Evolutionary conservation across 2,329 filamentous ascomycete species (phyloP), one percentile per base, ranked within the genome.

Genomic region (Boeremia exigua): DNA sequence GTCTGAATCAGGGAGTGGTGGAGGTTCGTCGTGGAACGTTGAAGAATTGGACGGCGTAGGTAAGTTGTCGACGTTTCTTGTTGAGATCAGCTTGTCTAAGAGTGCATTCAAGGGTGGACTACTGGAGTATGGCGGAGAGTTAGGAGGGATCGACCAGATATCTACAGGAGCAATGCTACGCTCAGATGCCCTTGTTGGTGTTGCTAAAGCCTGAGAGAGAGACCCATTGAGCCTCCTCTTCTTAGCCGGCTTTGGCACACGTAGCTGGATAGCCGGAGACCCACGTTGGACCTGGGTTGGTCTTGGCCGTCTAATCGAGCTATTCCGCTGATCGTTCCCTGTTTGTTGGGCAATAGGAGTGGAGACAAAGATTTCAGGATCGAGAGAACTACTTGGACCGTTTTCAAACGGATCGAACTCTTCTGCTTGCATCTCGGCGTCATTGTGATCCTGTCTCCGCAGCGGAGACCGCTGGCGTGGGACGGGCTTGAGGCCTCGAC

Each of bases 401-500:
- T 46, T 54, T 12, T 58, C 54, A 27, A 70, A 45, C 6, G 71
- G 70, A 36, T 73, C 57, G 43, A 72, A 73, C 2, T 72, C 71
- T 33, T 69, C 59, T 44, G 75, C 71, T 49, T 75, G 72, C 11
- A 69, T 60, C 55, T 73, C 72, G 19, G 48, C 44, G 33, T 67
- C 56, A 9, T 59, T 33, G 11, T 61, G 60, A 14, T 25, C 48
- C 17, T 54, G 25, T 28, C 58, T 63, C n/a, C 60, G 62, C 15
- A 64, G 56, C 15, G 67, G 67, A 15, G 72, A 73, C 34, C 67
- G 54, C 17, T 54, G 65, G 34, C 78, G 58, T 8, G 70, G 68
- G 12, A 82, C 72, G 3, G 80, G 80, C 47, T 71, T 75, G 11
- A 81, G 60, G 2, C 80, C 80, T 50, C 77, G 68, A 38, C 76